phyloP scores from a whole-genome alignment of 345 rosid species.

The Conringia planisiliqua region DNA sequence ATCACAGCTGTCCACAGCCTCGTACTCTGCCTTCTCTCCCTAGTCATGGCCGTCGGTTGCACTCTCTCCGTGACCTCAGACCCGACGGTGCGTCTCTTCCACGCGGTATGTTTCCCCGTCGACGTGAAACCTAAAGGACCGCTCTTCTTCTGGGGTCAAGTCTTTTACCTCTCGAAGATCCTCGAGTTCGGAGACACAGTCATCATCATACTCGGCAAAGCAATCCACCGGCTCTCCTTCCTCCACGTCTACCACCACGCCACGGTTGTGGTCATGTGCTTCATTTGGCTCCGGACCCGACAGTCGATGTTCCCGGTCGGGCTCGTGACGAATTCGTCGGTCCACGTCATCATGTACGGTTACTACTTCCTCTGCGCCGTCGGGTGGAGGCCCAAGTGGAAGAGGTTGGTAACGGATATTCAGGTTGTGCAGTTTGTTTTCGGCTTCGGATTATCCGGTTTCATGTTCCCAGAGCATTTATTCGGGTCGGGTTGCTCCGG shows the following conservation, averaged over 20 bases:
- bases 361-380: slow-evolving; percentile 60
- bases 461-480: slow-evolving; percentile 54
- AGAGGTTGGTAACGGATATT: slow-evolving; percentile 65
- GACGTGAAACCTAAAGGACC: slow-evolving; percentile 44
- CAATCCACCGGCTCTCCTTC: slow-evolving; percentile 59
- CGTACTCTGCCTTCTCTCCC: slow-evolving; percentile 54
- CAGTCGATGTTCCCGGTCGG: slow-evolving; percentile 67
- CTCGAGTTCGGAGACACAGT: slow-evolving; percentile 61
- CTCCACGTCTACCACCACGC: slow-evolving; percentile 91
- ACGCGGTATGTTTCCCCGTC: slow-evolving; percentile 51
- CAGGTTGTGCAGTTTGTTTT: slow-evolving; percentile 79
- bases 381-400: slow-evolving; percentile 69
- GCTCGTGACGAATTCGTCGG: slow-evolving; percentile 50
- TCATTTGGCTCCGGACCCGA: slow-evolving; percentile 48
- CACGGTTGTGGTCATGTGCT: slow-evolving; percentile 70
- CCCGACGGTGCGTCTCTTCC: not conserved
- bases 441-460: slow-evolving; percentile 44
- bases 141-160: slow-evolving; percentile 70
- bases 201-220: slow-evolving; percentile 48
- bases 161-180: slow-evolving; percentile 67
- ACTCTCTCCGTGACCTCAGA: slow-evolving; percentile 42
- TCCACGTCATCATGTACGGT: slow-evolving; percentile 69
- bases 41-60: slow-evolving; percentile 72
- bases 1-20: slow-evolving; percentile 74
- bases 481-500: slow-evolving; percentile 62